Evolutionary conservation across 2,329 filamentous ascomycete genomes (phyloP).

Genomic region (Trichoderma endophyticum): DNA sequence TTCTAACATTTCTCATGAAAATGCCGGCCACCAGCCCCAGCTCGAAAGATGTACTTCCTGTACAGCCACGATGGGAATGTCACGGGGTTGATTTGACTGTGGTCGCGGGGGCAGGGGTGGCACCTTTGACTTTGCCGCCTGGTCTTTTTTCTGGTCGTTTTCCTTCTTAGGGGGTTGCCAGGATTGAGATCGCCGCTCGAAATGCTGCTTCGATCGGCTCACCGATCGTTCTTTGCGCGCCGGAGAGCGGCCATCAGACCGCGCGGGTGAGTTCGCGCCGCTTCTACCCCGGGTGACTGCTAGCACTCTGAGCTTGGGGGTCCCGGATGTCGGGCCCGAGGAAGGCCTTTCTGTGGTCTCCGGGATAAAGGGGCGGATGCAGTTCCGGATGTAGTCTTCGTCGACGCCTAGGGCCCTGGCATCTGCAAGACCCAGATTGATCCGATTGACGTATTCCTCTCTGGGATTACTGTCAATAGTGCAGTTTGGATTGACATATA

Average conservation of each 20-base stretch:
- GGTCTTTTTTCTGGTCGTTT: constrained; percentile 13
- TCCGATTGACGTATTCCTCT: constrained; percentile 40
- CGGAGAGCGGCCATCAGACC: constrained; percentile 27
- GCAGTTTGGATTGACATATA: constrained; percentile 38
- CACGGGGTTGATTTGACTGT: constrained; percentile 23
- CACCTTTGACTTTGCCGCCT: constrained; percentile 15
- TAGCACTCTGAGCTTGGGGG: constrained; percentile 5
- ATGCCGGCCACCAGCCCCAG: constrained; percentile 18
- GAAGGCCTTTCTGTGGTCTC: constrained; percentile 13
- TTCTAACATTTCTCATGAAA: not conserved
- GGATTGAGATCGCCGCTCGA: constrained; percentile 5
- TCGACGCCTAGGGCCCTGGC: constrained; percentile 36
- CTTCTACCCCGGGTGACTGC: constrained; percentile 14
- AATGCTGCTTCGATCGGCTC: constrained; percentile 19
- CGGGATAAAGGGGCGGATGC: constrained; percentile 37
- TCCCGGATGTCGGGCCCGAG: not conserved
- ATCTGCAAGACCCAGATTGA: constrained; percentile 38
- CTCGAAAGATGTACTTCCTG: constrained; percentile 24
- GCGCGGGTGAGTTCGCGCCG: constrained; percentile 18
- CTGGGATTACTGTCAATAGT: constrained; percentile 35
- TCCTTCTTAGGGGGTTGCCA: constrained; percentile 6
- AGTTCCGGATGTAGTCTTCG: constrained; percentile 36
- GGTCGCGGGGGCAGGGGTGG: constrained; percentile 28
- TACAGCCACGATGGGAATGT: constrained; percentile 31
- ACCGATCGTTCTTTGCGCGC: constrained; percentile 23